These are phyloP conservation scores for Elsinoe perseae DNA, from an alignment of 2,329 filamentous ascomycete species.

Conservation along the genomic window DNA sequence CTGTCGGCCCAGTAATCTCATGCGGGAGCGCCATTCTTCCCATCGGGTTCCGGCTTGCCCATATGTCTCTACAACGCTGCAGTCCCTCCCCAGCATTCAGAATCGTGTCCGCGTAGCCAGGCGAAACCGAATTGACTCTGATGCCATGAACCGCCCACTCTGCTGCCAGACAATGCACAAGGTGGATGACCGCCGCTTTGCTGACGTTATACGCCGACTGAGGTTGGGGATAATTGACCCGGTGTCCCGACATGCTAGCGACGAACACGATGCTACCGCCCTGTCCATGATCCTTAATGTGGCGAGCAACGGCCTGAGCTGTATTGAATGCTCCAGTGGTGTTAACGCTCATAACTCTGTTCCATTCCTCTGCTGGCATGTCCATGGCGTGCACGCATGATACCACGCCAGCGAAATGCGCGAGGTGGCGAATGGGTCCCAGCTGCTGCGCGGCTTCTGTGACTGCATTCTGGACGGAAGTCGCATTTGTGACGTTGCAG, in stretches of 20 bases:
- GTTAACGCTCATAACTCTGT: conserved; percentile 61
- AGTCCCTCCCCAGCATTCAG: conserved; percentile 42
- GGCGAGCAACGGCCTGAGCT: conserved; percentile 54
- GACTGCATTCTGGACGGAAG: conserved; percentile 40
- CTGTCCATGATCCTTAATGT: conserved; percentile 45
- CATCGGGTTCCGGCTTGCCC: conserved; percentile 19
- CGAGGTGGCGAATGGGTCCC: conserved; percentile 48
- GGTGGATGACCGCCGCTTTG: conserved; percentile 58
- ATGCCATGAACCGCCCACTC: conserved; percentile 69
- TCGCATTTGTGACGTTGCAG: conserved; percentile 54
- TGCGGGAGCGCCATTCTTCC: conserved; percentile 33
- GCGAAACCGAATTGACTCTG: conserved; percentile 60
- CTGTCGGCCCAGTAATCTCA: conserved; percentile 33
- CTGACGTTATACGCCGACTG: conserved; percentile 55
- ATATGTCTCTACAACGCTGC: not conserved
- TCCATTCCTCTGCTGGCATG: conserved; percentile 52
- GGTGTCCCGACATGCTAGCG: conserved; percentile 60
- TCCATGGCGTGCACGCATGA: conserved; percentile 54
- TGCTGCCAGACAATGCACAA: conserved; percentile 59
- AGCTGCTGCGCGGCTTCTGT: conserved; percentile 36
- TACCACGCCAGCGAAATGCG: conserved; percentile 63
- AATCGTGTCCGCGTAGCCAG: conserved; percentile 71
- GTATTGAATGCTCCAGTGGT: conserved; percentile 62
- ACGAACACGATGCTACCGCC: conserved; percentile 59
- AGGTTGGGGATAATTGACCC: conserved; percentile 64